A percentile compares a stretch with the other conserved stretches of the same genome.
phyloP scores from a whole-genome alignment of 1,284 basidiomycete genomes.

The Marasmius sp. region DNA sequence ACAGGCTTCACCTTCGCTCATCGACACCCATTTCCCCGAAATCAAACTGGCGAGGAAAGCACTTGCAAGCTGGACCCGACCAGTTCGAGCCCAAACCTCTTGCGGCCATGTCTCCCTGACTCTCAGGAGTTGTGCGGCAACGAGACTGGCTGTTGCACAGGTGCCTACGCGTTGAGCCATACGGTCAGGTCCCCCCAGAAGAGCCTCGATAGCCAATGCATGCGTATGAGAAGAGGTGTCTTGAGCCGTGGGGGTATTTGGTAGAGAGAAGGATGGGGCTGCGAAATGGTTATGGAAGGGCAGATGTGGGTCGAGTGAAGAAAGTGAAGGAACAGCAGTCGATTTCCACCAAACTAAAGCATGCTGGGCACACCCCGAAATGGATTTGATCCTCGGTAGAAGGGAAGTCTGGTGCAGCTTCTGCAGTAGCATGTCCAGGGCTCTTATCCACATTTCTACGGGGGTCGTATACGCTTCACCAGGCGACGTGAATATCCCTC shows the following conservation, averaged over 20 bases:
- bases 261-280: conserved; percentile 65
- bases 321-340: conserved; percentile 61
- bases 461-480: conserved; percentile 83
- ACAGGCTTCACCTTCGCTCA: conserved; percentile 75
- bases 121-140: conserved; percentile 67
- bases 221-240: conserved; percentile 79
- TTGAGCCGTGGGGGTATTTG: conserved; percentile 74
- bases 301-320: conserved; percentile 63
- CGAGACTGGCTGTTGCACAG: conserved; percentile 62
- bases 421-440: conserved; percentile 67
- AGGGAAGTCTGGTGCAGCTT: conserved; percentile 70
- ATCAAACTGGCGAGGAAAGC: conserved; percentile 72
- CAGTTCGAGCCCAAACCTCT: conserved; percentile 73
- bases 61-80: conserved; percentile 67
- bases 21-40: conserved; percentile 66
- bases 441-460: conserved; percentile 84
- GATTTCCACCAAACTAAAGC: conserved; percentile 84
- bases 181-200: conserved; percentile 72
- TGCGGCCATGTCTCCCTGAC: conserved; percentile 71
- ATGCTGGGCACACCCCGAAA: conserved; percentile 77
- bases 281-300: conserved; percentile 68
- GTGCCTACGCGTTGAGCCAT: conserved; percentile 75
- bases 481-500: conserved; percentile 80
- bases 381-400: conserved; percentile 63
- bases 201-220: conserved; percentile 67